Evolutionary conservation across 2,329 filamentous ascomycete genomes (phyloP).

Genomic region (Colletotrichum truncatum): DNA sequence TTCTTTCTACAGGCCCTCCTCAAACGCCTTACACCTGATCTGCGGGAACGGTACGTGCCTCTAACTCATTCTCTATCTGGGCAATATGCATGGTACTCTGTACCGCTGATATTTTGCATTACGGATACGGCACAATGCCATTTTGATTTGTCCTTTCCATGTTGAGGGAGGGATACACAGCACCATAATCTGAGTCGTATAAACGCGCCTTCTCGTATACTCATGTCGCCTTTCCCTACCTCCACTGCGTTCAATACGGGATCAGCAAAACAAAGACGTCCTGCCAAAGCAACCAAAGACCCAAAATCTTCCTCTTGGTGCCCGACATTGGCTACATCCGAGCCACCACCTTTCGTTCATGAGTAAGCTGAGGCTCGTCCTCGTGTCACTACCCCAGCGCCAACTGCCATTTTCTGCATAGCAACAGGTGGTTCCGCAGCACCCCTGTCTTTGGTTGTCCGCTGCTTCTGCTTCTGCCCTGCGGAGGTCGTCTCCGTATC

Average conservation of each 20-base stretch:
- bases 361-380: slow-evolving; percentile 22
- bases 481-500: no score
- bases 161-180: neutral
- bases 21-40: no score
- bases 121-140: neutral
- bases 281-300: neutral
- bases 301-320: neutral
- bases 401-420: neutral
- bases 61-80: no score
- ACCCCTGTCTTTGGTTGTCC: neutral
- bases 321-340: slow-evolving; percentile 8
- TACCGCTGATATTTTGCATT: neutral
- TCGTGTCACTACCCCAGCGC: neutral
- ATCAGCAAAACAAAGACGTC: neutral
- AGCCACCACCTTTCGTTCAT: neutral
- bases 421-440: neutral
- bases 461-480: neutral
- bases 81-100: no score
- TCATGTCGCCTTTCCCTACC: neutral
- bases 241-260: neutral
- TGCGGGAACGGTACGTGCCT: no score
- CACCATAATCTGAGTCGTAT: neutral
- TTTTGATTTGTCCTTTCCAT: no score
- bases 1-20: neutral
- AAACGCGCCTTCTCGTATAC: neutral